phyloP scores from a whole-genome alignment of 495 filamentous ascomycete genomes.

The Astrothelium macrocarpum region DNA sequence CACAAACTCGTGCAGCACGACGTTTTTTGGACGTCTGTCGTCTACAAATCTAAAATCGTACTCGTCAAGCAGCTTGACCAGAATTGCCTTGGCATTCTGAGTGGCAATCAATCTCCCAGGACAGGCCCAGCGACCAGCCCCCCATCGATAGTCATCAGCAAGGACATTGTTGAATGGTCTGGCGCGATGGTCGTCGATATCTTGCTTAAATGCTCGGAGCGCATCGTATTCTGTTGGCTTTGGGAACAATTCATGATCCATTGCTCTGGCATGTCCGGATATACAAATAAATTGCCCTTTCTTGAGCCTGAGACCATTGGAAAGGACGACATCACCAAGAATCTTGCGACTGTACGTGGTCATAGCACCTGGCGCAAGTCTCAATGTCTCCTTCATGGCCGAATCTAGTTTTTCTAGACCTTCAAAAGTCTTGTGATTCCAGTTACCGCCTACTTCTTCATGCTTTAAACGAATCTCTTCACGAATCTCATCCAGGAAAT shows the following conservation, averaged over 20 bases:
- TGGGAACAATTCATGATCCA: background rate
- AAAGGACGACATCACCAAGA: background rate
- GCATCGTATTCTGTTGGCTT: constrained; percentile 9
- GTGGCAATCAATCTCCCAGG: constrained; percentile 7
- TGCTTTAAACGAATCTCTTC: constrained; percentile 6
- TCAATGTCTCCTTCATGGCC: constrained; percentile 7
- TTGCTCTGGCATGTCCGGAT: background rate
- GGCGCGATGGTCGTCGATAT: constrained; percentile 2
- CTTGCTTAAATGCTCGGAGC: constrained; percentile 6
- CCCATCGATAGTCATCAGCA: constrained; percentile 3
- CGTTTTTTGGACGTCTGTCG: background rate
- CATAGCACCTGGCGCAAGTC: background rate
- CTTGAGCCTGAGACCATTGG: background rate
- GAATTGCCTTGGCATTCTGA: background rate
- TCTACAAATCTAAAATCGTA: constrained; percentile 8
- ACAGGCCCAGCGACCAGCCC: constrained; percentile 7
- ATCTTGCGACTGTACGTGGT: constrained; percentile 4
- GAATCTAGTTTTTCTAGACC: constrained; percentile 9
- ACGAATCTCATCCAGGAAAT: constrained; percentile 4
- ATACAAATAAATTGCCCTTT: background rate
- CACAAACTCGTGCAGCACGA: constrained; percentile 5
- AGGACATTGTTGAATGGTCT: constrained; percentile 1
- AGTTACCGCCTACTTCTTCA: background rate
- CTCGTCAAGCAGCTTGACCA: constrained; percentile 10
- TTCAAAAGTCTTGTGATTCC: constrained; percentile 4